Evolutionary conservation across 768 basidiomycete species (phyloP).

Genomic region (Tricholoma matsutake): DNA sequence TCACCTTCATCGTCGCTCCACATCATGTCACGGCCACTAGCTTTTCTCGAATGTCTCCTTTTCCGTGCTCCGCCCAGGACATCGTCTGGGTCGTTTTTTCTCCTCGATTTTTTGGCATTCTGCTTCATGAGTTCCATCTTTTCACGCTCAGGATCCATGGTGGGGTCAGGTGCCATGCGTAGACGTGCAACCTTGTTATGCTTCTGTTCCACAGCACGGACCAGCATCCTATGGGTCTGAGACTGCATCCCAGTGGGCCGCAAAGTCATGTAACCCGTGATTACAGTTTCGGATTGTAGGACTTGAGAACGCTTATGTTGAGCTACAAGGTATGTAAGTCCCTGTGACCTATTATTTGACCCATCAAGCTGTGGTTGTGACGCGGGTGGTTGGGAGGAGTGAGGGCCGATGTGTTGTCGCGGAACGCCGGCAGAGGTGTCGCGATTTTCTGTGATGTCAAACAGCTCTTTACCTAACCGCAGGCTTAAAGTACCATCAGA

Average conservation of each 20-base stretch:
- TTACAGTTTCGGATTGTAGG: slow-evolving; percentile 79
- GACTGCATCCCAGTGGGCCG: slow-evolving; percentile 89
- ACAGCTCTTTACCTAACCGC: slow-evolving; percentile 89
- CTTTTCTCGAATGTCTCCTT: slow-evolving; percentile 41
- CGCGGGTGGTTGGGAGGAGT: slow-evolving; percentile 37
- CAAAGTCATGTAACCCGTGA: slow-evolving; percentile 81
- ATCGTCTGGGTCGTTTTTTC: slow-evolving; percentile 49
- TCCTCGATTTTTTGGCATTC: slow-evolving; percentile 62
- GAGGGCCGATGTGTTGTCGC: slow-evolving; percentile 49
- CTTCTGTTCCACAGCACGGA: slow-evolving; percentile 81
- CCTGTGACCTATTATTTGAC: slow-evolving; percentile 52
- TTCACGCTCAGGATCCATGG: slow-evolving; percentile 72
- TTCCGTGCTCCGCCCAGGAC: slow-evolving; percentile 47
- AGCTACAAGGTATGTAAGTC: slow-evolving; percentile 85
- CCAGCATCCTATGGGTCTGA: slow-evolving; percentile 85
- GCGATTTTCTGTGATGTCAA: slow-evolving; percentile 80
- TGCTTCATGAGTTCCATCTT: slow-evolving; percentile 64
- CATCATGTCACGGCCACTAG: slow-evolving; percentile 38
- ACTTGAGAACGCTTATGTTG: slow-evolving; percentile 85
- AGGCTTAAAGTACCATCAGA: slow-evolving; percentile 92
- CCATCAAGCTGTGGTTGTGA: slow-evolving; percentile 33
- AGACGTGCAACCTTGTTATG: slow-evolving; percentile 79
- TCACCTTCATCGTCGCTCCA: slow-evolving; percentile 74
- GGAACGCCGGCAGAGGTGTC: slow-evolving; percentile 71
- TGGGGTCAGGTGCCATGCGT: slow-evolving; percentile 77